Base-by-base conservation (phyloP, 495 filamentous ascomycete genomes). In the Neurospora sp. region DNA sequence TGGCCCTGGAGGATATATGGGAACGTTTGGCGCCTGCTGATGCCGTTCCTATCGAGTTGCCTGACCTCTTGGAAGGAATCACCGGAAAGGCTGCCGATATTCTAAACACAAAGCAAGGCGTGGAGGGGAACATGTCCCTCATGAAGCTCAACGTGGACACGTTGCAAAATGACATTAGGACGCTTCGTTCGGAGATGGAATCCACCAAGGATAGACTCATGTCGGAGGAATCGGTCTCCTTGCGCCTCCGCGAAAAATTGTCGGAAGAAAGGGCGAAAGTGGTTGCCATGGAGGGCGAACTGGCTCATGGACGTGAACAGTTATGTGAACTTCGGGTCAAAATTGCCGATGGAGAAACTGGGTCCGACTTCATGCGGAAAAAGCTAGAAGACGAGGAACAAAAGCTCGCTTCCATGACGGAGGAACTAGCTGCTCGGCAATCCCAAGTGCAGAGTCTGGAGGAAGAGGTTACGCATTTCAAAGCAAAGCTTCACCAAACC, bases 261-360 rank as follows among this genome's bases (percentile, higher is more conserved):
- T 84, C 85, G 20, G 84, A 89, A 59, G 88, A 90, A 73, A 86
- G 86, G 72, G 87, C 88, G 5, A 89, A 89, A 74, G 81, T 87
- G 3, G 75, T 81, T 1, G 84, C 87, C 0, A 80, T 94, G 22
- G 85, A 89, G 70, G 80, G 81, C 22, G 92, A 96, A 75, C 81
- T 97, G 31, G 82, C 87, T 8, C 87, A 91, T 40, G 89, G 91
- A 70, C 89, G 90, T 37, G 81, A 84, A 10, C 89, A 92, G 72
- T 84, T 95, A 35, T 85, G 83, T 48, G 82, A 87, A 17, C 83
- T 97, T 39, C 87, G 91, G 71, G 82, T 82, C 16, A 90, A 89
- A 79, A 88, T 96, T 77, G 86, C 90, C 6, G 90, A 92, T 48
- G 93, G 92, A 40, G 92, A 94, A 77, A 93, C 89, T 8, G 92